These are phyloP conservation scores for Hylodesmum podocarpum DNA, from an alignment of 306 rosid species.

Conservation along the genomic window DNA sequence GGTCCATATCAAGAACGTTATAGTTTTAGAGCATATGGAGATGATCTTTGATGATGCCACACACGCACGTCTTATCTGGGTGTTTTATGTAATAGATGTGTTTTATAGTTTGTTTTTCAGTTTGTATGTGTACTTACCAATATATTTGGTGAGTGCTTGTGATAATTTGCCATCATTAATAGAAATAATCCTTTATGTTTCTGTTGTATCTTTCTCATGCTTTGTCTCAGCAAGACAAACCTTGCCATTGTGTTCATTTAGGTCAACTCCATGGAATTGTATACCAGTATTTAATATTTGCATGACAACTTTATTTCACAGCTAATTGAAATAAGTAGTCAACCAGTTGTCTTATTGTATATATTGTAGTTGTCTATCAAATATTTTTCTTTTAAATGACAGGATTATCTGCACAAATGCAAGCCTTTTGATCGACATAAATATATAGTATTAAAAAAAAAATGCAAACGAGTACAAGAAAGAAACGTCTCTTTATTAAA, in stretches of 20 bases:
- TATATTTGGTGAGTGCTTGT: not conserved
- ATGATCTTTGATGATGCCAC: constrained; percentile 40
- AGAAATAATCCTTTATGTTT: not conserved
- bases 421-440: not conserved
- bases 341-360: too few relatives aligned
- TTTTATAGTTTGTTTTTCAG: not conserved
- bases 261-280: not conserved
- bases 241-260: not conserved
- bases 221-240: not conserved
- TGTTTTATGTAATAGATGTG: not conserved
- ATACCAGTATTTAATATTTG: too few relatives aligned
- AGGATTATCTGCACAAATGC: too few relatives aligned
- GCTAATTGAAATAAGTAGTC: too few relatives aligned
- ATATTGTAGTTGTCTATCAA: too few relatives aligned
- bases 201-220: not conserved
- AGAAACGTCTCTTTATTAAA: not conserved
- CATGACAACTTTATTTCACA: too few relatives aligned
- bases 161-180: not conserved
- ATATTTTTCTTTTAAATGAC: too few relatives aligned
- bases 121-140: not conserved
- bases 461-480: not conserved
- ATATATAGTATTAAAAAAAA: not conserved
- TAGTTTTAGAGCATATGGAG: constrained; percentile 80
- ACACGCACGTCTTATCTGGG: not conserved
- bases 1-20: constrained; percentile 88